Percentiles rank a stretch among this genome's conserved stretches.
Conservation (phyloP, 2,329 filamentous ascomycete genomes). For the Dactylellina parvicollis region DNA sequence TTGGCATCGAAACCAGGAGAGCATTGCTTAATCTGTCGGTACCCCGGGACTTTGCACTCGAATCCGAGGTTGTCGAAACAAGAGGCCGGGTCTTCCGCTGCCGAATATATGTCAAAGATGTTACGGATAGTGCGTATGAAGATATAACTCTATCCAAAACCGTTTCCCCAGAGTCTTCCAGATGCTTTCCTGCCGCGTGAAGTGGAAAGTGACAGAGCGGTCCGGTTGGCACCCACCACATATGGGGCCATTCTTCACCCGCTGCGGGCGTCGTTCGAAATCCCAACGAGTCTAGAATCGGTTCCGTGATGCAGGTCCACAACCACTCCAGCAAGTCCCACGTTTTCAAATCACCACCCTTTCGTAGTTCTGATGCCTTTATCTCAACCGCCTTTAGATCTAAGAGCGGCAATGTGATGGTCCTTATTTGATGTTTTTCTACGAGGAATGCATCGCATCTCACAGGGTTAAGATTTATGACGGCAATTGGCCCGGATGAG, state of each 20-base stretch:
- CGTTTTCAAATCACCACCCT: slow-evolving; percentile 1
- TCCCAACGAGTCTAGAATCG: slow-evolving; percentile 58
- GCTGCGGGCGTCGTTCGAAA: slow-evolving; percentile 50
- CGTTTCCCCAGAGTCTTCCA: slow-evolving; percentile 52
- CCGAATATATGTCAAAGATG: slow-evolving; percentile 58
- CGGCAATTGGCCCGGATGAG: slow-evolving; percentile 57
- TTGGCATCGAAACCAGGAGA: slow-evolving; percentile 59
- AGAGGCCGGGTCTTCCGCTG: slow-evolving; percentile 10
- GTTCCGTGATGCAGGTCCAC: slow-evolving; percentile 58
- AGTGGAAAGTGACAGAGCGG: slow-evolving; percentile 59
- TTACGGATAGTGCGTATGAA: slow-evolving; percentile 61
- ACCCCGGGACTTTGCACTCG: too few relatives aligned
- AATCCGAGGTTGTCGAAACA: too few relatives aligned
- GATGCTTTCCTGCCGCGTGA: slow-evolving; percentile 60
- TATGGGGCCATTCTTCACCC: slow-evolving; percentile 50
- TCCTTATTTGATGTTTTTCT: background rate
- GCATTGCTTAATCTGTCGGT: slow-evolving; percentile 25
- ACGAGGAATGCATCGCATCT: slow-evolving; percentile 20
- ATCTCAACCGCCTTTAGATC: slow-evolving; percentile 7
- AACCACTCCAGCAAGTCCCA: slow-evolving; percentile 59
- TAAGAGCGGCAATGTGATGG: slow-evolving; percentile 21
- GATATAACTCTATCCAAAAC: slow-evolving; percentile 61
- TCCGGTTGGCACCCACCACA: slow-evolving; percentile 61
- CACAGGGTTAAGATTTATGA: slow-evolving; percentile 59
- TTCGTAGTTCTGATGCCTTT: slow-evolving; percentile 43